Base-by-base conservation (phyloP, 495 filamentous ascomycete genomes). In the Talaromyces liani region DNA sequence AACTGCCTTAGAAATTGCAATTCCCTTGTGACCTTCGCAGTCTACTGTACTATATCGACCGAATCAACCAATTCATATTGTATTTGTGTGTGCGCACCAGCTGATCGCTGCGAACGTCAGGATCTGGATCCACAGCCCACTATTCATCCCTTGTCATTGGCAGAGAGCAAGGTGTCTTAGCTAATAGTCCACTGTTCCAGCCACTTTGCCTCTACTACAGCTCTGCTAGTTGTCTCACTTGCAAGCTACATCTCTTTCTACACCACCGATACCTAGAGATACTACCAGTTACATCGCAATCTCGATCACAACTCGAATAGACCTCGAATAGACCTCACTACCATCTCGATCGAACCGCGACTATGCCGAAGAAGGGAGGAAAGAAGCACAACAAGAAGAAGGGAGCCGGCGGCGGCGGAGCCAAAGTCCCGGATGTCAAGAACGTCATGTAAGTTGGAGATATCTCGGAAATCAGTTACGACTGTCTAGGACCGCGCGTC, bases 331-430 rank as follows among this genome's bases (percentile, higher is more conserved):
- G 36, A 54, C 20, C 18, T 22, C 49, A 24, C 49, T 24, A 54
- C 49, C 4, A 22, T 2, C 49, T 22, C 18, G 12, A 24, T 24
- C 27, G n/a, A 18, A 51, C 27, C 39, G 60, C 6, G 73, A 72
- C 36, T 64, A 80, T 80, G 77, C 39, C 74, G 45, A 80, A 78
- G 73, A 80, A 78, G 65, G 75, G 77, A 67, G 77, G 77, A 69
- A 80, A 80, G 71, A 71, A 69, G 54, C 70, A 71, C 65, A 72
- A 70, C 60, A 77, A 77, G 68, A 64, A 62, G 56, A 73, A 72
- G 68, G 68, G 70, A 54, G 69, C 65, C 56, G 68, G 70, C 49
- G 69, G 72, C 27, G 71, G 69, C 34, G 67, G 66, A 60, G 75
- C 77, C 67, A 72, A 72, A 63, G 68, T 59, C 57, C 66, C 69